Conservation (phyloP, 768 basidiomycete genomes). For the Asterophora lycoperdoides region DNA sequence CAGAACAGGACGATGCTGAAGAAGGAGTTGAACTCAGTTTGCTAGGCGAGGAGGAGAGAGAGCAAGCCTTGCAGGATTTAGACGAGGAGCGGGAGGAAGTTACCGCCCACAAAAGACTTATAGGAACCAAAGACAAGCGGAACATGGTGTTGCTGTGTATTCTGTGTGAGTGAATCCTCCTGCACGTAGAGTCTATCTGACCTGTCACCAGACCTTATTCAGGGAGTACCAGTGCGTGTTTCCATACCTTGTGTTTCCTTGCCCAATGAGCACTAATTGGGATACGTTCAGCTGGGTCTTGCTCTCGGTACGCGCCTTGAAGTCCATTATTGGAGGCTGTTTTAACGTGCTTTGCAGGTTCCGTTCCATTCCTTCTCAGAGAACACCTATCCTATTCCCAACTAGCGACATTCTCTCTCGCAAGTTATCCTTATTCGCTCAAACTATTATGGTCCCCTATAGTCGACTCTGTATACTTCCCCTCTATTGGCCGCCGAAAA, state of each 20-base stretch:
- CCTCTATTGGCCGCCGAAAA: constrained; percentile 87
- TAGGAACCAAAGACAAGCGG: constrained; percentile 74
- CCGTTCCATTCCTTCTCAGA: constrained; percentile 92
- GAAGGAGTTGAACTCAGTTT: constrained; percentile 63
- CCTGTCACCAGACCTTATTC: constrained; percentile 56
- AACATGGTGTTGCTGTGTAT: constrained; percentile 83
- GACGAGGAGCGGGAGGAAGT: constrained; percentile 33
- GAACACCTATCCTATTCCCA: constrained; percentile 97
- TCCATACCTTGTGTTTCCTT: constrained; percentile 8
- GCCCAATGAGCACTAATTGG: constrained; percentile 9
- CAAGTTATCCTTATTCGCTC: constrained; percentile 93
- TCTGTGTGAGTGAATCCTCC: constrained; percentile 61
- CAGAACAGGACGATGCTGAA: constrained; percentile 32
- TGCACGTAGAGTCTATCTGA: constrained; percentile 3
- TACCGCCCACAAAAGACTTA: constrained; percentile 37
- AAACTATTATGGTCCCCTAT: constrained; percentile 98
- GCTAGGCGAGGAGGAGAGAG: constrained; percentile 52
- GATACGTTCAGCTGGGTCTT: constrained; percentile 61
- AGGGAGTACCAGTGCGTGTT: constrained; percentile 81
- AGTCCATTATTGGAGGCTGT: background rate
- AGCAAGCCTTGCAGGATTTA: constrained; percentile 40
- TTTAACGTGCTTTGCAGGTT: constrained; percentile 48
- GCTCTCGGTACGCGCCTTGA: constrained; percentile 61
- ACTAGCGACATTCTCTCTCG: constrained; percentile 88
- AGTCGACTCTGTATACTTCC: constrained; percentile 85